Evolutionary conservation across 148 eudicot species (phyloP).

Genomic region (Rhododendron griersonianum): DNA sequence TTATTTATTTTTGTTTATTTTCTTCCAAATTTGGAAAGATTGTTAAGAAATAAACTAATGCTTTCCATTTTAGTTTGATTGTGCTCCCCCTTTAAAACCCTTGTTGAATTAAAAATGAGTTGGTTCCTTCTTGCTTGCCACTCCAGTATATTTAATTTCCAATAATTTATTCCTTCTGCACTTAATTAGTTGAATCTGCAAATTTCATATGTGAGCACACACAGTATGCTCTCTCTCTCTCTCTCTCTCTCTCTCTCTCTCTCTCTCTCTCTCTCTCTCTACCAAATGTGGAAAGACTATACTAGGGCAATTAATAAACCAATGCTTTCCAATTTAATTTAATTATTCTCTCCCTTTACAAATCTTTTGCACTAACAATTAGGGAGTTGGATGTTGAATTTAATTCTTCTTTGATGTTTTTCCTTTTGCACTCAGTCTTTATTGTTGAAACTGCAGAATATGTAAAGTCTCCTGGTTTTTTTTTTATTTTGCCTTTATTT

Average conservation of each 20-base stretch:
- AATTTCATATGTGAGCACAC: neutral
- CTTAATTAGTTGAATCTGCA: neutral
- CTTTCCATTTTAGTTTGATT: neutral
- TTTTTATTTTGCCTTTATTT: no score
- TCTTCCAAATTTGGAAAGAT: neutral
- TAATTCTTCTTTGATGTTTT: no score
- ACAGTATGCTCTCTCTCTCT: neutral
- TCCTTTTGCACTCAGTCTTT: no score
- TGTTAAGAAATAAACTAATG: neutral
- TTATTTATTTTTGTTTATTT: neutral
- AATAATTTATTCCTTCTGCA: neutral
- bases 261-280: neutral
- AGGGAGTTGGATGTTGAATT: neutral
- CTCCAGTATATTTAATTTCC: neutral
- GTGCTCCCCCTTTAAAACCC: neutral
- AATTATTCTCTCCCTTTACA: neutral
- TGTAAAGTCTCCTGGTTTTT: no score
- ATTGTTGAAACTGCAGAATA: no score
- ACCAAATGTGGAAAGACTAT: constrained; percentile 2
- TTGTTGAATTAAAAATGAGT: neutral
- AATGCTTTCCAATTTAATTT: neutral
- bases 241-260: constrained; percentile 2
- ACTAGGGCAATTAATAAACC: neutral
- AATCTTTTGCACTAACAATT: neutral
- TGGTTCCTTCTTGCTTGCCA: neutral